phyloP scores from a whole-genome alignment of 2,329 filamentous ascomycete genomes.

The Cordyceps pruinosa region DNA sequence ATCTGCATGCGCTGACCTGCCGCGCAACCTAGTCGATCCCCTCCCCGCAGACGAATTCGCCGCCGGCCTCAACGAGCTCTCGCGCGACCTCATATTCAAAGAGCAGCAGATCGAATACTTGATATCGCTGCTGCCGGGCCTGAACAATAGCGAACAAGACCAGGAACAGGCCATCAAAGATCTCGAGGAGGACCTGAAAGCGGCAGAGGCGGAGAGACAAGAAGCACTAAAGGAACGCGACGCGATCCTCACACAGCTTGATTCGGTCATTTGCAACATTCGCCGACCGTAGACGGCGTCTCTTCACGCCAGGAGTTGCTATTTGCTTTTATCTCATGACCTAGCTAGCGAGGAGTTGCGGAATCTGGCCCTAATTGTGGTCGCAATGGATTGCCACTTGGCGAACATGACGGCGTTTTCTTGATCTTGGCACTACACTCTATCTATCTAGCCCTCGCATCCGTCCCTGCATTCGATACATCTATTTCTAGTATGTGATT shows the following conservation, averaged over 20 bases:
- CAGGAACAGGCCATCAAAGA: constrained; percentile 62
- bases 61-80: constrained; percentile 63
- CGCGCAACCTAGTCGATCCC: constrained; percentile 45
- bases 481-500: background rate
- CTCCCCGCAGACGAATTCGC: constrained; percentile 58
- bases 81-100: constrained; percentile 68
- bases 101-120: constrained; percentile 77
- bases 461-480: background rate
- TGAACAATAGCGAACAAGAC: constrained; percentile 71
- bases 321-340: constrained; percentile 11
- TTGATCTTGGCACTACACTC: background rate
- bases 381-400: background rate
- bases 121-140: constrained; percentile 66
- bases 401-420: background rate
- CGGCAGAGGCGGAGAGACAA: constrained; percentile 54
- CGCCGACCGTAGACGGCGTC: constrained; percentile 47
- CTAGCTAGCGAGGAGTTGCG: constrained; percentile 25
- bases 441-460: too few species aligned
- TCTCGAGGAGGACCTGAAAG: constrained; percentile 57
- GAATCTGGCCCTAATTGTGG: background rate
- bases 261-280: constrained; percentile 54
- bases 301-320: background rate
- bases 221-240: constrained; percentile 59
- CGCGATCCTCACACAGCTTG: constrained; percentile 51
- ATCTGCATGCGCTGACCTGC: constrained; percentile 1